These are phyloP conservation scores for Myriosclerotinia scirpicola DNA, from an alignment of 2,329 filamentous ascomycete genomes.

Conservation along the genomic window DNA sequence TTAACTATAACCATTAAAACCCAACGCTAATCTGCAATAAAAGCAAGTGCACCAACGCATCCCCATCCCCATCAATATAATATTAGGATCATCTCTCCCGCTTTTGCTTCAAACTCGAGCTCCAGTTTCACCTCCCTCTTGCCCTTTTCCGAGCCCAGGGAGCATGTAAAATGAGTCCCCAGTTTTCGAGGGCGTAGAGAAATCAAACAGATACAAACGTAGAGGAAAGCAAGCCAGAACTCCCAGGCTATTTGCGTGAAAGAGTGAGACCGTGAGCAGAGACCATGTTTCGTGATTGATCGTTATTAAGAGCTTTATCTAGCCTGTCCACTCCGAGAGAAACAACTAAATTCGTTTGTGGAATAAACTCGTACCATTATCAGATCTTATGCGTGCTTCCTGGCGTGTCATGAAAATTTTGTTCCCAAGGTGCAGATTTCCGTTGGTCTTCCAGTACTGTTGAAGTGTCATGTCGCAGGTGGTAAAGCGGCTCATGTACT, in stretches of 20 bases:
- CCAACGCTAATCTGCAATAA: slow-evolving; percentile 20
- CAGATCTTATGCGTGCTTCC: neutral
- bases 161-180: slow-evolving; percentile 6
- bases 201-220: slow-evolving; percentile 6
- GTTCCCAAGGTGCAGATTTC: neutral
- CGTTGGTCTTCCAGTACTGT: neutral
- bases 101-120: neutral
- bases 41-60: slow-evolving; percentile 17
- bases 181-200: neutral
- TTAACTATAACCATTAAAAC: slow-evolving; percentile 8
- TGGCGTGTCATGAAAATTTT: neutral
- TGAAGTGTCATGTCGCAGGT: neutral
- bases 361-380: slow-evolving; percentile 3
- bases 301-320: neutral
- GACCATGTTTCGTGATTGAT: slow-evolving; percentile 1
- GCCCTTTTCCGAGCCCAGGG: neutral
- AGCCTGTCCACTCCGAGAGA: neutral
- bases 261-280: neutral
- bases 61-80: neutral
- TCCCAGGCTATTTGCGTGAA: slow-evolving; percentile 1
- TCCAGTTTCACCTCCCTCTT: neutral
- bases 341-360: neutral
- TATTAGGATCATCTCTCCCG: neutral
- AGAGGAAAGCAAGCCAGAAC: neutral
- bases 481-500: neutral